Conservation (phyloP, 805 yeast genomes). For the Ogataea corticis region DNA sequence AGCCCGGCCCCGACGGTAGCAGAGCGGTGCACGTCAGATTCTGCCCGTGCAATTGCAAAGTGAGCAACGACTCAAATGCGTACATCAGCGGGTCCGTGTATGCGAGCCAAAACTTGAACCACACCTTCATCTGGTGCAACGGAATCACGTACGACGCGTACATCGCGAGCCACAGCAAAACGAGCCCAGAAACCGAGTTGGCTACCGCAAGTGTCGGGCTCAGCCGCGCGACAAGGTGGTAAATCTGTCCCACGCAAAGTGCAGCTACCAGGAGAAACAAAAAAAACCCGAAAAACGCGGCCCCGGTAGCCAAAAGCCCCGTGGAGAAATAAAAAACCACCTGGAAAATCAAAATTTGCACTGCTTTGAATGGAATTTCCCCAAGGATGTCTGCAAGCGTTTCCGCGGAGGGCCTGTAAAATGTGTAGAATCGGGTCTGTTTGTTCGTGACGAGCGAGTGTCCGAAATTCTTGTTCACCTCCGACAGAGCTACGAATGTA, state of each 20-base stretch:
- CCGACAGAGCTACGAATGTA: conserved; percentile 50
- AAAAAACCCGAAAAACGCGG: too few species aligned
- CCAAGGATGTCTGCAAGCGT: conserved; percentile 56
- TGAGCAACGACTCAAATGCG: conserved; percentile 63
- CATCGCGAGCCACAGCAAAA: conserved; percentile 48
- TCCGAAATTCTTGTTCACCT: conserved; percentile 45
- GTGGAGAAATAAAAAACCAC: too few species aligned
- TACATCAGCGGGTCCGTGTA: conserved; percentile 58
- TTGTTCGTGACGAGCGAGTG: conserved; percentile 64
- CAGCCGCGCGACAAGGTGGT: conserved; percentile 51
- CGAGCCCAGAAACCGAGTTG: conserved; percentile 54
- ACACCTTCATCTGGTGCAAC: conserved; percentile 56
- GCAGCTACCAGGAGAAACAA: too few species aligned
- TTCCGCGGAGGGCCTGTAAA: conserved; percentile 75
- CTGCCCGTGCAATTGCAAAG: conserved; percentile 62
- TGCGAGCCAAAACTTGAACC: conserved; percentile 66
- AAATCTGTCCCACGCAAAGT: too few species aligned
- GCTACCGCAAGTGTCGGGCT: conserved; percentile 49
- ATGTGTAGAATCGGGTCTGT: conserved; percentile 63
- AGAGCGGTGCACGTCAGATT: conserved; percentile 51
- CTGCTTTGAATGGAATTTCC: too few species aligned
- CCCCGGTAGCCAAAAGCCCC: too few species aligned
- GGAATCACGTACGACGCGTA: conserved; percentile 64
- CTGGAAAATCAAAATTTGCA: too few species aligned
- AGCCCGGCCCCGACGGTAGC: conserved; percentile 33